Percentiles rank a stretch among this genome's conserved stretches.
phyloP scores from a whole-genome alignment of 345 rosid genomes.

The Eucalyptus leucophloia region DNA sequence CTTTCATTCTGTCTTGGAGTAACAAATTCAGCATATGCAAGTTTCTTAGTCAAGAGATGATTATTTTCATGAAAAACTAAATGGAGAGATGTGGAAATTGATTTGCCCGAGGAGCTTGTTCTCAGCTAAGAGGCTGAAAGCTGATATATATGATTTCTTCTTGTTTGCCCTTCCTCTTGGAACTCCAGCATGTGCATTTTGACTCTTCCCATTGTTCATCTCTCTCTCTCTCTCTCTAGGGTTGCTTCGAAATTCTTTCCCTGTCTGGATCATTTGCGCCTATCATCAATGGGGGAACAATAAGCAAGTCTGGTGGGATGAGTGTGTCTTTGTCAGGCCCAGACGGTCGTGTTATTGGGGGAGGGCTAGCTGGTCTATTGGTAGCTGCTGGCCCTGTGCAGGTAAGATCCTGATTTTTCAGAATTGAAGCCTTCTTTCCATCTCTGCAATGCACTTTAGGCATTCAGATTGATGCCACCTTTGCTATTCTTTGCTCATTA shows the following conservation, averaged over 20 bases:
- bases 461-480: background rate
- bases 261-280: constrained; percentile 39
- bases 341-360: constrained; percentile 38
- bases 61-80: background rate
- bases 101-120: background rate
- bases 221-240: constrained; percentile 1
- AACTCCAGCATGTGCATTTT: background rate
- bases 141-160: background rate
- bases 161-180: background rate
- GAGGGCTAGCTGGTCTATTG: constrained; percentile 37
- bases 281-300: constrained; percentile 23
- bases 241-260: constrained; percentile 38
- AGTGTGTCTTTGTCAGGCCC: constrained; percentile 38
- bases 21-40: background rate
- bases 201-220: background rate
- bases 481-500: background rate
- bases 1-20: background rate
- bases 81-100: background rate
- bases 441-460: background rate
- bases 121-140: background rate
- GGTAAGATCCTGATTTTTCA: background rate
- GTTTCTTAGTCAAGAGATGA: background rate
- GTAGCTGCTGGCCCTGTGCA: constrained; percentile 42
- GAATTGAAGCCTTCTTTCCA: background rate
- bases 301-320: constrained; percentile 41